A percentile compares a stretch with the other conserved stretches of the same genome.
Evolutionary conservation across 129 eudicot genomes (phyloP).

Genomic region (Oenanthe sinensis): DNA sequence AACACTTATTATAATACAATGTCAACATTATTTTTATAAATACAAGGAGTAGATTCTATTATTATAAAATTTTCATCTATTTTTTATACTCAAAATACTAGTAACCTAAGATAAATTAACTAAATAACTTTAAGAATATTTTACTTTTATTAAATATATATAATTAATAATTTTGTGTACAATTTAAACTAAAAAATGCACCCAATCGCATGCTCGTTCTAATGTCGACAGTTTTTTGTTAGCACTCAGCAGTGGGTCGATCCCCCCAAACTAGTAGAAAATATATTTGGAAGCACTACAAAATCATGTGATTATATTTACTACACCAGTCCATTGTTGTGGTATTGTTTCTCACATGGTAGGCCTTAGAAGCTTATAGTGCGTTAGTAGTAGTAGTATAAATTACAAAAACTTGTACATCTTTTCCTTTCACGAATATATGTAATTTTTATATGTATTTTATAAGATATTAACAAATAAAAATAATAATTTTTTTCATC

Average conservation of each 20-base stretch:
- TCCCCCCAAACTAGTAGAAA: not conserved
- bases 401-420: not conserved
- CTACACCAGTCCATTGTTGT: not conserved
- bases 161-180: too few relatives aligned
- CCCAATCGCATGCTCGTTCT: not conserved
- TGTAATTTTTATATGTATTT: not conserved
- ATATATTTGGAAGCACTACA: not conserved
- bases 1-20: too few relatives aligned
- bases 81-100: too few relatives aligned
- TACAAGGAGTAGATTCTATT: too few relatives aligned
- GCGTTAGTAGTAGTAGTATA: conserved; percentile 3
- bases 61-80: too few relatives aligned
- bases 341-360: not conserved
- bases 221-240: not conserved
- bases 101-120: too few relatives aligned
- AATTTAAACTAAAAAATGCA: too few relatives aligned
- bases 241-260: not conserved
- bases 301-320: not conserved
- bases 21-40: too few relatives aligned
- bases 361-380: not conserved
- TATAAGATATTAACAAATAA: not conserved
- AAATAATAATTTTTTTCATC: not conserved
- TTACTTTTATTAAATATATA: too few relatives aligned
- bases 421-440: not conserved
- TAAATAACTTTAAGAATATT: too few relatives aligned